These are phyloP conservation scores for Nakazawaea molendinolei DNA, from an alignment of 805 yeast species.

Conservation along the genomic window DNA sequence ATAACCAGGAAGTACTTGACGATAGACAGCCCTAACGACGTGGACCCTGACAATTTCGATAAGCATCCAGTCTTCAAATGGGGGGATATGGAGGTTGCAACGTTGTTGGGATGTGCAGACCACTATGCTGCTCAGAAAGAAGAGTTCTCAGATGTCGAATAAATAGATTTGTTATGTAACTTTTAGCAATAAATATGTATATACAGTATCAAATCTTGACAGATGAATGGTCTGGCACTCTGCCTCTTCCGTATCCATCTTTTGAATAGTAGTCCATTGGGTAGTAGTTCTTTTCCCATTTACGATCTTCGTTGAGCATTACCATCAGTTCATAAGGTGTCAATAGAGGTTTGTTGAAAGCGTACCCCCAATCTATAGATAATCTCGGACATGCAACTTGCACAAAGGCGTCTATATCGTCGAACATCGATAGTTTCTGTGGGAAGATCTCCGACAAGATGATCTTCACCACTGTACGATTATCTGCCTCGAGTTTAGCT, in stretches of 20 bases:
- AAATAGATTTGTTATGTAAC: constrained; percentile 1
- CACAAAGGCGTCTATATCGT: constrained; percentile 88
- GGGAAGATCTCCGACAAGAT: constrained; percentile 92
- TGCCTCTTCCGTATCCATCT: constrained; percentile 90
- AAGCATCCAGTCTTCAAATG: constrained; percentile 37
- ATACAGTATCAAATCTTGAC: constrained; percentile 4
- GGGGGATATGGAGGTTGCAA: constrained; percentile 55
- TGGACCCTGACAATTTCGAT: constrained; percentile 20
- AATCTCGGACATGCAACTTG: constrained; percentile 97
- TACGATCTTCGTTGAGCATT: constrained; percentile 63
- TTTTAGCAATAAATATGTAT: background rate
- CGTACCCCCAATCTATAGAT: constrained; percentile 98
- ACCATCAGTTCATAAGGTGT: constrained; percentile 98
- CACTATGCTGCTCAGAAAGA: constrained; percentile 19
- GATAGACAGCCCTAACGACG: constrained; percentile 16
- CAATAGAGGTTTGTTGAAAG: constrained; percentile 82
- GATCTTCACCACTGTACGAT: constrained; percentile 70
- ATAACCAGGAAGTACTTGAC: constrained; percentile 32
- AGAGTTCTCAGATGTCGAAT: constrained; percentile 7
- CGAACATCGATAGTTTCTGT: constrained; percentile 83
- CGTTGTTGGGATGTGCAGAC: constrained; percentile 63
- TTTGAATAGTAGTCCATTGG: constrained; percentile 95
- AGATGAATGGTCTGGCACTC: constrained; percentile 43
- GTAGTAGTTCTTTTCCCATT: constrained; percentile 60
- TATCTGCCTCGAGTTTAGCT: constrained; percentile 39